phyloP scores from a whole-genome alignment of 2,329 filamentous ascomycete genomes.

The Colletotrichum chlorophyti region DNA sequence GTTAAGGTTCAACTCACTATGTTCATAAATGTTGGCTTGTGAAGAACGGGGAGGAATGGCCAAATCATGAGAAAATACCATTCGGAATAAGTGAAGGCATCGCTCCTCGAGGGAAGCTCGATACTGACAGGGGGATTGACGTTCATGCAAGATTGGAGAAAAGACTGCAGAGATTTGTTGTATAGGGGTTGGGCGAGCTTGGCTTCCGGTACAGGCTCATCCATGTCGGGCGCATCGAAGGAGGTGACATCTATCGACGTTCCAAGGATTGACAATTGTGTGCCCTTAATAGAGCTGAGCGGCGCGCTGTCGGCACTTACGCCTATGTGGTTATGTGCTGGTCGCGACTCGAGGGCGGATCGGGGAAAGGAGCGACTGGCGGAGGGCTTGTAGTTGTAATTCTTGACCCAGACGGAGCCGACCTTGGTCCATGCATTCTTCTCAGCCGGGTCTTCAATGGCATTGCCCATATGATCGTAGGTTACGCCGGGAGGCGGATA shows the following conservation, averaged over 20 bases:
- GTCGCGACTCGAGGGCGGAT: constrained; percentile 46
- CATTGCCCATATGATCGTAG: constrained; percentile 35
- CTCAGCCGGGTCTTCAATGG: constrained; percentile 31
- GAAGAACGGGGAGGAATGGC: constrained; percentile 77
- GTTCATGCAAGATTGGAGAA: constrained; percentile 70
- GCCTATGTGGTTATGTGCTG: constrained; percentile 71
- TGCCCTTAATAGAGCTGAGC: constrained; percentile 77
- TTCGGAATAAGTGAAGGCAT: constrained; percentile 72
- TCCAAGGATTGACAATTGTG: constrained; percentile 78
- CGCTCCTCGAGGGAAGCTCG: constrained; percentile 67
- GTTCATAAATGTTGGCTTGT: constrained; percentile 75
- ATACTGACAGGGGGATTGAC: constrained; percentile 63
- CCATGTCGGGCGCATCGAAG: constrained; percentile 71
- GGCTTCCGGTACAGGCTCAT: constrained; percentile 60
- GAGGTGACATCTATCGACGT: constrained; percentile 80
- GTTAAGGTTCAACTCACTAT: constrained; percentile 56
- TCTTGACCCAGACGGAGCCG: constrained; percentile 44
- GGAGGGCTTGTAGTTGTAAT: constrained; percentile 32
- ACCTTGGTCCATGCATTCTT: constrained; percentile 41
- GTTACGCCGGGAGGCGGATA: constrained; percentile 32
- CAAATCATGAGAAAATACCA: constrained; percentile 80
- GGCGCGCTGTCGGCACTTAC: constrained; percentile 68
- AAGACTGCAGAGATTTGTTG: constrained; percentile 76
- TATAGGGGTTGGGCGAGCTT: constrained; percentile 56
- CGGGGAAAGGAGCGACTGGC: constrained; percentile 39